Evolutionary conservation across 805 yeast species (phyloP).

Genomic region (Hanseniaspora meyeri): DNA sequence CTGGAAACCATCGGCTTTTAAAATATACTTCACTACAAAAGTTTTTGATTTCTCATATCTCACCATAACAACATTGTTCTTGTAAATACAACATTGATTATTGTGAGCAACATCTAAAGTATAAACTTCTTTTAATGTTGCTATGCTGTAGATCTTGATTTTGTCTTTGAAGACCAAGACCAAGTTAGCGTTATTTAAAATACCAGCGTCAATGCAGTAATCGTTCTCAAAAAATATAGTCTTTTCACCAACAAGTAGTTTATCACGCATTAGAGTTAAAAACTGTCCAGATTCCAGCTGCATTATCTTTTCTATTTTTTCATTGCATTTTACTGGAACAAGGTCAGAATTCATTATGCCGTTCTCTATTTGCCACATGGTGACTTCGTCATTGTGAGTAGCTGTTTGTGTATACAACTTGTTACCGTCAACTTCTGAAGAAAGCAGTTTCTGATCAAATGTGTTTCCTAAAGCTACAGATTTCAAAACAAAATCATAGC

Average conservation of each 20-base stretch:
- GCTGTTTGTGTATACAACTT: neutral
- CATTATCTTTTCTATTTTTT: neutral
- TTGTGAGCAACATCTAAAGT: neutral
- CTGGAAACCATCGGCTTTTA: neutral
- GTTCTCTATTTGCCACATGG: neutral
- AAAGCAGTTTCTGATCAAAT: neutral
- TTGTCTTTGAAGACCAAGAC: neutral
- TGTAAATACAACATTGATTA: neutral
- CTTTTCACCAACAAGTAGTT: neutral
- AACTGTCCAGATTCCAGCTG: neutral
- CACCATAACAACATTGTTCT: neutral
- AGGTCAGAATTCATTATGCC: neutral
- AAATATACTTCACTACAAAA: neutral
- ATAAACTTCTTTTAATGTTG: neutral
- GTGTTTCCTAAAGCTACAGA: neutral
- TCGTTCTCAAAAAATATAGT: neutral
- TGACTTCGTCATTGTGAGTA: neutral
- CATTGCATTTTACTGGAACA: neutral
- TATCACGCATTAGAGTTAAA: neutral
- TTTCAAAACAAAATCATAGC: neutral
- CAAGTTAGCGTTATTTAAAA: neutral
- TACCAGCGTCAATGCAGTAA: neutral
- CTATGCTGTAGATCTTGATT: neutral
- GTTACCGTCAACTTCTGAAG: neutral
- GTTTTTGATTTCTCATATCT: neutral